A percentile compares a stretch with the other conserved stretches of the same genome.
Evolutionary conservation across 2,329 filamentous ascomycete species (phyloP).

Genomic region (Aspergillus japonicus): DNA sequence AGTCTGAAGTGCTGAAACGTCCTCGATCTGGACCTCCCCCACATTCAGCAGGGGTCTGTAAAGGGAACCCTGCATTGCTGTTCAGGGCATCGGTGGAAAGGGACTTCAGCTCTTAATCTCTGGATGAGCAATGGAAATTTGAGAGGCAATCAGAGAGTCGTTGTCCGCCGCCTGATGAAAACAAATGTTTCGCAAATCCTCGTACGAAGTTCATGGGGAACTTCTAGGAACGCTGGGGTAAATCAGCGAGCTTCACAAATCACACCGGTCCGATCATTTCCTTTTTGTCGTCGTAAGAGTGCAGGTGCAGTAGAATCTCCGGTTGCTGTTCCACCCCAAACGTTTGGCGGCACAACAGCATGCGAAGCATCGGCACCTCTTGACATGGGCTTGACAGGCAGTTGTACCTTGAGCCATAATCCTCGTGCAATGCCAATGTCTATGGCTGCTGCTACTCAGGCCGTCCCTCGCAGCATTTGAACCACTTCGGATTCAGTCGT

Average conservation of each 20-base stretch:
- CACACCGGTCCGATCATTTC: background rate
- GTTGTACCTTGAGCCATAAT: background rate
- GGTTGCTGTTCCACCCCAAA: no score
- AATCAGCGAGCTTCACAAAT: background rate
- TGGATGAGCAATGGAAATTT: no score
- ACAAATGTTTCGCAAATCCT: background rate
- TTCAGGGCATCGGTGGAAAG: background rate
- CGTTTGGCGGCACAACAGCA: background rate
- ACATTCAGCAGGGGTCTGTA: background rate
- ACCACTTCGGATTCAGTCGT: background rate
- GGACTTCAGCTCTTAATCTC: no score
- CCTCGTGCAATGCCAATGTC: no score
- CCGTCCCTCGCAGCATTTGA: no score
- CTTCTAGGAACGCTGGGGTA: background rate
- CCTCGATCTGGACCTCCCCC: background rate
- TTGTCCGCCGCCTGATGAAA: background rate
- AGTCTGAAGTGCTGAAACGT: background rate
- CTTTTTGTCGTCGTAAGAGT: background rate
- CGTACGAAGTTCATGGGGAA: background rate
- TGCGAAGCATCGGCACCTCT: background rate
- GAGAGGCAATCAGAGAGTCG: background rate
- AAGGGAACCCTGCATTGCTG: background rate
- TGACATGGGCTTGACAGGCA: background rate
- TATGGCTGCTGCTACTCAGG: no score
- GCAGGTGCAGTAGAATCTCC: background rate